Evolutionary conservation across 2,329 filamentous ascomycete species (phyloP).

Genomic region (Trichoderma guizhouense): DNA sequence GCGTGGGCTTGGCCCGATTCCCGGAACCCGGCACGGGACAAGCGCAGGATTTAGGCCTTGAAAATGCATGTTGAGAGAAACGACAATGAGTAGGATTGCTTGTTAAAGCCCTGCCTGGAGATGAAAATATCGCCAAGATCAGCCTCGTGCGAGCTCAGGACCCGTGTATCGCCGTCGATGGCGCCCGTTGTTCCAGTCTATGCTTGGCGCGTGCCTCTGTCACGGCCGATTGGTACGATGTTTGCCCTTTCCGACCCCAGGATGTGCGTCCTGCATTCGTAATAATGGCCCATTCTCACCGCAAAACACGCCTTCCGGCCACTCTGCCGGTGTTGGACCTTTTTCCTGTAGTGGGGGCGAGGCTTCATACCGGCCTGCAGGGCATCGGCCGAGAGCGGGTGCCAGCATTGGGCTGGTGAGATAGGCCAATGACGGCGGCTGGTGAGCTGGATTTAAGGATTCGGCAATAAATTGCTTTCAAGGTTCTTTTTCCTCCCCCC

Average conservation of each 20-base stretch:
- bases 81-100: neutral
- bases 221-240: neutral
- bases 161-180: conserved; percentile 2
- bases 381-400: conserved; percentile 16
- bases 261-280: neutral
- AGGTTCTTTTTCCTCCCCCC: neutral
- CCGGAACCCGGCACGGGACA: conserved; percentile 14
- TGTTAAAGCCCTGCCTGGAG: neutral
- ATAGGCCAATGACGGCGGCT: neutral
- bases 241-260: neutral
- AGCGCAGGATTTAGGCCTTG: neutral
- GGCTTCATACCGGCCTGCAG: conserved; percentile 1
- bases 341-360: neutral
- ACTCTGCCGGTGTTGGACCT: neutral
- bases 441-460: neutral
- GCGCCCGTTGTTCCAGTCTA: neutral
- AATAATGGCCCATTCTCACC: neutral
- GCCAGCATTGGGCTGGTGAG: conserved; percentile 2
- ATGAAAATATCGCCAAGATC: neutral
- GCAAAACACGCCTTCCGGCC: conserved; percentile 7
- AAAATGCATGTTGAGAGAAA: neutral
- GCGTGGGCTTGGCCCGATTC: conserved; percentile 6
- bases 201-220: neutral
- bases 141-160: neutral
- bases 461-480: neutral